Base-by-base conservation (phyloP, 129 eudicot genomes). In the Pittosporum tobira region DNA sequence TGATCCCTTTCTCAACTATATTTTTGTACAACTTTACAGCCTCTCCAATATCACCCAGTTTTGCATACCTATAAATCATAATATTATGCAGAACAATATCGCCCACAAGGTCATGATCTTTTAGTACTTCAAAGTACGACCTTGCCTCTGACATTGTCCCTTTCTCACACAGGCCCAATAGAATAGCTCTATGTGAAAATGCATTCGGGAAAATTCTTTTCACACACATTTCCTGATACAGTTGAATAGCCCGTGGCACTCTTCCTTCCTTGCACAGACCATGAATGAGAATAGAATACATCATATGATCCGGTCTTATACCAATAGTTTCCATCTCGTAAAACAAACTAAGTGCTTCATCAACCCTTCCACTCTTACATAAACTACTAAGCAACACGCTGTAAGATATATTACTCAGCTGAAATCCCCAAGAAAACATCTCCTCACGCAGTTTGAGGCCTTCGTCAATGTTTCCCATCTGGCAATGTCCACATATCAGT, bases 191-290 rank as follows among this genome's bases (percentile, higher is more conserved):
- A 18, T 81, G 83, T 26, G 75, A 18, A 10, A 61, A 62, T 27
- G 62, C 55, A 63, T 62, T 72, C 4, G 87, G 83, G 30, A 59
- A 48, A 13, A 79, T 61, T 62, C 79, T 65, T 73, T 71, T 82
- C 18, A 56, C 18, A 59, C 71, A 62, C 88, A 82, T 77, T 65
- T 85, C 78, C 45, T 36, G 44, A 57, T 74, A 79, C 18, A 88
- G 45, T 7, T 73, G 85, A 65, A 79, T 64, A 48, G 95, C 97
- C 54, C 58, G 66, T 11, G 69, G 73, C 48, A 81, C 68, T 48
- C 79, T 83, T 18, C 97, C 97, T 51, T 66, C 69, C 79, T 82
- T 81, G 77, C 97, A 88, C 18, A 84, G 80, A 30, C 85, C 78
- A 22, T 85, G 86, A 62, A 90, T 76, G 46, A 90, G 66, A 37